Conservation (phyloP, 345 rosid genomes). For the Aquilaria malaccensis region DNA sequence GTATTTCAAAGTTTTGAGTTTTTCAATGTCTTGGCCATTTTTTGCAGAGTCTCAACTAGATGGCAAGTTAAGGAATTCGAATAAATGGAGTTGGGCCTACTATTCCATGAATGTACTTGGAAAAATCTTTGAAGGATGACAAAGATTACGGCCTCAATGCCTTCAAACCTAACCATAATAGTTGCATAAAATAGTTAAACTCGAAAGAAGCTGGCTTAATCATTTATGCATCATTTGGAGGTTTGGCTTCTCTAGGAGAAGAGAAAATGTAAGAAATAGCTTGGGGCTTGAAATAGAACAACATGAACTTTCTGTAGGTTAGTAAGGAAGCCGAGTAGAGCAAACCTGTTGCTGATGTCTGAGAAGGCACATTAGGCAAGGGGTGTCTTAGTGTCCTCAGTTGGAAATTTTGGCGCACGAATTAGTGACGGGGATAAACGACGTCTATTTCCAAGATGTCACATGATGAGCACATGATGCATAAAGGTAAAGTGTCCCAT, state of each 20-base stretch:
- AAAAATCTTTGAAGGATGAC: constrained; percentile 34
- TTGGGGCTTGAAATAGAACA: constrained; percentile 23
- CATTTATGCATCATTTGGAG: constrained; percentile 42
- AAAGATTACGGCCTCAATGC: constrained; percentile 41
- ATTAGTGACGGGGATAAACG: constrained; percentile 6
- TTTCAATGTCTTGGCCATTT: background rate
- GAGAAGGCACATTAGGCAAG: constrained; percentile 22
- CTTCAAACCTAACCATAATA: constrained; percentile 30
- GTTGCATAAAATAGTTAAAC: constrained; percentile 44
- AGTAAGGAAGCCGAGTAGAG: constrained; percentile 41
- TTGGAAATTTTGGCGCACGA: constrained; percentile 38
- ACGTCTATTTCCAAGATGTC: too few relatives aligned
- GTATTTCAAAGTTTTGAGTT: background rate
- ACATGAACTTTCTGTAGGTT: constrained; percentile 43
- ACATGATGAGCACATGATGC: too few relatives aligned
- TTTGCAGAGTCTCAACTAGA: constrained; percentile 32
- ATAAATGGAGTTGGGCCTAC: constrained; percentile 42
- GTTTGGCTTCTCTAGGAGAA: constrained; percentile 31
- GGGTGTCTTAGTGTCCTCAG: constrained; percentile 48
- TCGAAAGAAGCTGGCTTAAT: constrained; percentile 33
- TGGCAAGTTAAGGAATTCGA: constrained; percentile 27
- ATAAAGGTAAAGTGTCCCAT: too few relatives aligned
- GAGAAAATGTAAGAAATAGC: constrained; percentile 50
- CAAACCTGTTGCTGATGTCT: constrained; percentile 29
- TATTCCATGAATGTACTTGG: constrained; percentile 47